A percentile compares a stretch with the other conserved stretches of the same genome.
Conservation (phyloP, 441 rosid genomes). For the Corymbia citriodora region DNA sequence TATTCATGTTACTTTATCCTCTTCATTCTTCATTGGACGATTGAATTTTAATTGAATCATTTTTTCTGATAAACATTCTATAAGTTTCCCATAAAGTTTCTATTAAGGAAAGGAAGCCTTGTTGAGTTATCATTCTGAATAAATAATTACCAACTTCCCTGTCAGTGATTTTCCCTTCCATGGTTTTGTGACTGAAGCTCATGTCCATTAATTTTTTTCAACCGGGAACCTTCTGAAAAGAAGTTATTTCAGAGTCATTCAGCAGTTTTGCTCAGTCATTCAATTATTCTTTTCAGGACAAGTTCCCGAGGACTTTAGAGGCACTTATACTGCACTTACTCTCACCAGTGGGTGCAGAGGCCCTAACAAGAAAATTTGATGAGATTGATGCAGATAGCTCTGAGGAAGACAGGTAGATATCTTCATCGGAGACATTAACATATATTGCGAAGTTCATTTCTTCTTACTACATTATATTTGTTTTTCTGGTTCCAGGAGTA, state of each 20-base stretch:
- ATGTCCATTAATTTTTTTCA: not conserved
- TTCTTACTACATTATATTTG: not conserved
- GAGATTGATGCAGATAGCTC: slow-evolving; percentile 54
- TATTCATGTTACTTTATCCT: not conserved
- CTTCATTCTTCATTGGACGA: not conserved
- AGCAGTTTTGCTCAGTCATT: not conserved
- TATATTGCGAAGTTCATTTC: not conserved
- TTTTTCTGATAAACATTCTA: not conserved
- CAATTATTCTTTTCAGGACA: slow-evolving; percentile 39
- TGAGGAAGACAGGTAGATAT: slow-evolving; percentile 61
- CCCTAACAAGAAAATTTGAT: slow-evolving; percentile 75
- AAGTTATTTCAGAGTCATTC: not conserved
- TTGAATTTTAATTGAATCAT: not conserved
- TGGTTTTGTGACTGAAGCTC: not conserved
- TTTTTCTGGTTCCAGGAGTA: slow-evolving; percentile 43
- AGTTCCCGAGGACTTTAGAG: slow-evolving; percentile 87
- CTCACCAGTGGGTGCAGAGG: slow-evolving; percentile 85
- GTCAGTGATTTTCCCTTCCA: not conserved
- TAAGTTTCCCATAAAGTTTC: not conserved
- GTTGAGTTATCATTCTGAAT: not conserved
- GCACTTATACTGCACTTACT: slow-evolving; percentile 74
- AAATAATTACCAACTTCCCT: not conserved
- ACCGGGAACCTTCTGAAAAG: not conserved
- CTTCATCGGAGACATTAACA: slow-evolving; percentile 3
- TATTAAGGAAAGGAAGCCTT: not conserved